These are phyloP conservation scores for Capsicum pubescens DNA, from an alignment of 257 asterid genomes.

Conservation along the genomic window DNA sequence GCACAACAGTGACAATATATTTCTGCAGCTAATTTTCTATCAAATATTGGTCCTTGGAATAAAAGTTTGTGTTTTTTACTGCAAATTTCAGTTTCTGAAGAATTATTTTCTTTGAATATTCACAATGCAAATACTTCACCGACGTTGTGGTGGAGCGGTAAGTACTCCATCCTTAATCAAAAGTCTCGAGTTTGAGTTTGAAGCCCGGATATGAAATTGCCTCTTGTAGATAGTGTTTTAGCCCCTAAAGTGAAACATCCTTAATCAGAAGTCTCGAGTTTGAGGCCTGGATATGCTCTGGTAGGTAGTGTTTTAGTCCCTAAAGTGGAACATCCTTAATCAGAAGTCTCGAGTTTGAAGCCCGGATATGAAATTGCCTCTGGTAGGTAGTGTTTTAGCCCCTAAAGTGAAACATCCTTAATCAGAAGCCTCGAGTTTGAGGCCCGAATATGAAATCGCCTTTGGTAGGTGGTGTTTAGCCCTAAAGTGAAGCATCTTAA, in stretches of 20 bases:
- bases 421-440: background rate
- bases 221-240: background rate
- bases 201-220: background rate
- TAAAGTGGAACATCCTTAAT: background rate
- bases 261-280: background rate
- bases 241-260: background rate
- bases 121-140: background rate
- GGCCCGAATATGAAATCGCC: background rate
- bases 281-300: background rate
- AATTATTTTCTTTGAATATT: background rate
- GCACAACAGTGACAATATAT: constrained; percentile 30
- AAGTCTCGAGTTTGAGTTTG: background rate
- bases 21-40: background rate
- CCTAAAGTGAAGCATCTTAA: background rate
- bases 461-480: background rate
- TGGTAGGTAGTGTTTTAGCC: too few species aligned
- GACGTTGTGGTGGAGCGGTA: background rate
- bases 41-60: background rate
- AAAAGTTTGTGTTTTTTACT: background rate
- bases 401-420: too few species aligned
- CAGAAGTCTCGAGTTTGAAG: background rate
- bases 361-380: background rate
- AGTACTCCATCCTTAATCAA: background rate
- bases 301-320: background rate
- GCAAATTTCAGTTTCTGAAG: background rate